phyloP scores from a whole-genome alignment of 192 early-diverging fungal species.

The Coemansia nantahalensis region DNA sequence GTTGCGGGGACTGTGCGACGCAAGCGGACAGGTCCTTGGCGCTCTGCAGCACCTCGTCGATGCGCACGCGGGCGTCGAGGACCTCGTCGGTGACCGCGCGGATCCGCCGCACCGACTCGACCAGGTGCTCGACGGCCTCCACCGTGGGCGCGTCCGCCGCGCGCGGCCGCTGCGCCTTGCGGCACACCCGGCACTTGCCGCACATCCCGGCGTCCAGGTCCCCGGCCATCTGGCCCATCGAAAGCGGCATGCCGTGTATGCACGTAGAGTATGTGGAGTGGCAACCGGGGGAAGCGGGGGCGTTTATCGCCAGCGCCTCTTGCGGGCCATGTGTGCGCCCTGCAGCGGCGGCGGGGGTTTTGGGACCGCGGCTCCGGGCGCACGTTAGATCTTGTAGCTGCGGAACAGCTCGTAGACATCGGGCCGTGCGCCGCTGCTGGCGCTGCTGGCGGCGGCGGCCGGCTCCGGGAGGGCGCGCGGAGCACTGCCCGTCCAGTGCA shows the following conservation, averaged over 20 bases:
- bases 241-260: conserved; percentile 22
- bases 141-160: conserved; percentile 34
- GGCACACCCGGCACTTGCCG: too few relatives aligned
- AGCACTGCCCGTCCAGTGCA: conserved; percentile 33
- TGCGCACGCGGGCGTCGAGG: conserved; percentile 28
- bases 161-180: not conserved
- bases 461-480: conserved; percentile 7
- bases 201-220: conserved; percentile 8
- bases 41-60: conserved; percentile 27
- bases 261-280: not conserved
- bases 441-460: not conserved
- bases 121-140: conserved; percentile 56
- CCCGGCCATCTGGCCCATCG: conserved; percentile 13
- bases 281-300: too few relatives aligned
- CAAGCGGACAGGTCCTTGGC: conserved; percentile 4
- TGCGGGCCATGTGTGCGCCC: not conserved
- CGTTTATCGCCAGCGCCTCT: not conserved
- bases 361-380: too few relatives aligned
- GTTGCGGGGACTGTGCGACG: too few relatives aligned
- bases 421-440: not conserved
- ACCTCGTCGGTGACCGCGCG: conserved; percentile 64
- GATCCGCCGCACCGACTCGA: conserved; percentile 60
- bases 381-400: conserved; percentile 27
- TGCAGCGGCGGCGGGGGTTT: not conserved
- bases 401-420: conserved; percentile 36